These are phyloP conservation scores for Aspergillus tanneri DNA, from an alignment of 2,329 filamentous ascomycete genomes.

Conservation along the genomic window DNA sequence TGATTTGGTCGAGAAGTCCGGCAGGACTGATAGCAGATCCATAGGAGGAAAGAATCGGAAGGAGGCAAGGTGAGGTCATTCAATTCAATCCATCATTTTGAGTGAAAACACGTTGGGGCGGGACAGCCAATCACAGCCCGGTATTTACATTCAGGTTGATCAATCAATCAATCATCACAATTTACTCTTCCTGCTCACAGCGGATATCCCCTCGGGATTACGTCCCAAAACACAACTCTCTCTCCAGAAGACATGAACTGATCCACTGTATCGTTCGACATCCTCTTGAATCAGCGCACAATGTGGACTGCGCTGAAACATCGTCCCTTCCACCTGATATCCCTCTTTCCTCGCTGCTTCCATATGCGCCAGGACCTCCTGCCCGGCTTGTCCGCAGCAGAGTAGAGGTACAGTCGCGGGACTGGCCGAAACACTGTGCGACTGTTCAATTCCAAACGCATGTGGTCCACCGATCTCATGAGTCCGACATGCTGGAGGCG, in stretches of 20 bases:
- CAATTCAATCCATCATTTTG: too few relatives aligned
- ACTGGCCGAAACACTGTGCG: conserved; percentile 4
- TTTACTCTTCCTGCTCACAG: conserved; percentile 1
- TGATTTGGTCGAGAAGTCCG: conserved; percentile 69
- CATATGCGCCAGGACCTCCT: conserved; percentile 11
- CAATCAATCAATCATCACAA: too few relatives aligned
- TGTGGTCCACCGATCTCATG: conserved; percentile 7
- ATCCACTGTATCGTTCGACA: conserved; percentile 13
- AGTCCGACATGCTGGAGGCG: conserved; percentile 10
- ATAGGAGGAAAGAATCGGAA: conserved; percentile 23
- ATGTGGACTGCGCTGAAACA: conserved; percentile 11
- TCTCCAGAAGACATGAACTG: conserved; percentile 8
- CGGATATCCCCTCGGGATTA: background rate
- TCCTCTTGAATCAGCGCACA: conserved; percentile 17
- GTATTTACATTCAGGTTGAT: background rate
- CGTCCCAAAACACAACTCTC: background rate
- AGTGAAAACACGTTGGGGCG: background rate
- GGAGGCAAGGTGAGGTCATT: conserved; percentile 1
- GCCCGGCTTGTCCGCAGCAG: conserved; percentile 10
- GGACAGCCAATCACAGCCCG: background rate
- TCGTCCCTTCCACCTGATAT: conserved; percentile 3
- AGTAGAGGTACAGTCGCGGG: conserved; percentile 14
- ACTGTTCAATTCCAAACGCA: conserved; percentile 14
- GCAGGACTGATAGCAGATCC: conserved; percentile 80
- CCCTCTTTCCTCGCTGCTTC: conserved; percentile 8